Conservation (phyloP, 2,329 filamentous ascomycete genomes). For the Clarireedia hainanense region DNA sequence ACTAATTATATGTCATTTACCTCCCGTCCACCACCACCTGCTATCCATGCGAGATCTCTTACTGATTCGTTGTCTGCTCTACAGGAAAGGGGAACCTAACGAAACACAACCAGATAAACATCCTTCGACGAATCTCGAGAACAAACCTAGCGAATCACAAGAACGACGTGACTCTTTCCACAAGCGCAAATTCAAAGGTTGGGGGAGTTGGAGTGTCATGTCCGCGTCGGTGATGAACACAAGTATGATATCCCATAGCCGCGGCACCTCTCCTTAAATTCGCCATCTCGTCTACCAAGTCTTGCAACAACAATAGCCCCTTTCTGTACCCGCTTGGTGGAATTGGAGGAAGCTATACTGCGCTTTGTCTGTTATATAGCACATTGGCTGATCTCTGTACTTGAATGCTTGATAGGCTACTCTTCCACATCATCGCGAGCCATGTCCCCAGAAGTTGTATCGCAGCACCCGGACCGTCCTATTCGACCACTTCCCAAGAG, state of each 20-base stretch:
- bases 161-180: background rate
- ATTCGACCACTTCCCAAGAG: constrained; percentile 90
- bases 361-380: constrained; percentile 8
- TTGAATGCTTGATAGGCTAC: constrained; percentile 21
- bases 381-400: constrained; percentile 10
- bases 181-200: constrained; percentile 4
- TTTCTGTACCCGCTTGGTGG: background rate
- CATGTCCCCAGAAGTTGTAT: constrained; percentile 68
- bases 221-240: constrained; percentile 9
- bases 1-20: constrained; percentile 9
- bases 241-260: constrained; percentile 9
- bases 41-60: constrained; percentile 1
- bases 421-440: constrained; percentile 31
- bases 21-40: background rate
- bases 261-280: constrained; percentile 3
- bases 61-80: constrained; percentile 6
- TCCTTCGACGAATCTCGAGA: constrained; percentile 1
- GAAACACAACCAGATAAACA: background rate
- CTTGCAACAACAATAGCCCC: background rate
- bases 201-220: constrained; percentile 7
- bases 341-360: constrained; percentile 4
- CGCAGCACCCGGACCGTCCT: constrained; percentile 79
- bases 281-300: background rate
- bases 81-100: constrained; percentile 2
- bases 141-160: background rate